Percentiles rank a stretch among this genome's conserved stretches.
Evolutionary conservation across 768 basidiomycete species (phyloP).

Genomic region (Boletus huronensis): DNA sequence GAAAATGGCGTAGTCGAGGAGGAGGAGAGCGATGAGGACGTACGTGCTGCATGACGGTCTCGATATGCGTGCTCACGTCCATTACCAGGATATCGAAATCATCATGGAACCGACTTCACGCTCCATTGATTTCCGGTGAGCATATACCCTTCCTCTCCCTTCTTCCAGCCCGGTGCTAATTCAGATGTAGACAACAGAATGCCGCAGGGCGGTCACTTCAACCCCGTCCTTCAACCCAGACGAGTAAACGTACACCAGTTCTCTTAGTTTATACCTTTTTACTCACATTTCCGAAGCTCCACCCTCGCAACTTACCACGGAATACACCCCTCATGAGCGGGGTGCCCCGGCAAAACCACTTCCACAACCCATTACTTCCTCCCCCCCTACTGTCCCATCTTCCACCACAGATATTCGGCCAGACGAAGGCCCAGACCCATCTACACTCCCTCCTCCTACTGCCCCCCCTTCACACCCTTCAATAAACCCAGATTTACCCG

Average conservation of each 20-base stretch:
- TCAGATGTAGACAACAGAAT: conserved; percentile 33
- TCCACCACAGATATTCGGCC: conserved; percentile 13
- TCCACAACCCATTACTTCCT: conserved; percentile 16
- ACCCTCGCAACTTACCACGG: conserved; percentile 68
- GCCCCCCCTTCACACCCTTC: conserved; percentile 79
- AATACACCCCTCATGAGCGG: conserved; percentile 74
- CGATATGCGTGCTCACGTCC: conserved; percentile 2
- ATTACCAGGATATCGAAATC: conserved; percentile 76
- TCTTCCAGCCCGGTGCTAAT: background rate
- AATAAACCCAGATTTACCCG: conserved; percentile 66
- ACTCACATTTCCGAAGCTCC: conserved; percentile 24
- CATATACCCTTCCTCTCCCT: background rate
- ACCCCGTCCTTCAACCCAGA: conserved; percentile 31
- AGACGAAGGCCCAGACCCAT: conserved; percentile 60
- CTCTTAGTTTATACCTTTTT: background rate
- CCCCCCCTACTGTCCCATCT: conserved; percentile 20
- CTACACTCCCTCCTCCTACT: conserved; percentile 57
- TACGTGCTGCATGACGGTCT: conserved; percentile 24
- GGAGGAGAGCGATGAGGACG: conserved; percentile 48
- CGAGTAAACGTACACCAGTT: conserved; percentile 28
- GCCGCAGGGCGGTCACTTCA: conserved; percentile 30
- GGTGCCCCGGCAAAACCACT: conserved; percentile 40
- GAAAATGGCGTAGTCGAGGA: conserved; percentile 43
- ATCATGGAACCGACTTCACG: conserved; percentile 79
- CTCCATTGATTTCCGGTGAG: conserved; percentile 72